Evolutionary conservation across 176 grass and related monocot genomes (phyloP).

Genomic region (Saccharum officinarum): DNA sequence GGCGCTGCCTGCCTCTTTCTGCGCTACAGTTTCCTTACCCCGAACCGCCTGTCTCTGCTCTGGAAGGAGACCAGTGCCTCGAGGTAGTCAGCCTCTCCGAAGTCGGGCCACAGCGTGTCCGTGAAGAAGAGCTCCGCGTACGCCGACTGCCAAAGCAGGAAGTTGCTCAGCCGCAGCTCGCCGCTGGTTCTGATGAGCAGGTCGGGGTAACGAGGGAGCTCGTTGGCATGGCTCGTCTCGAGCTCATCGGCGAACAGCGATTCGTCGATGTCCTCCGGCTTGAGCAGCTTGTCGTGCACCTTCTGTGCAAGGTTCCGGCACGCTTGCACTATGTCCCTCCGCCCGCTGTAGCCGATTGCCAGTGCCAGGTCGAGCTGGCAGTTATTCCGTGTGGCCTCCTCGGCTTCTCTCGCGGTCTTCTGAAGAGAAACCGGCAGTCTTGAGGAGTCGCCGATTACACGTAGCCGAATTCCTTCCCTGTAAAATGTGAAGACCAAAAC

Average conservation of each 20-base stretch:
- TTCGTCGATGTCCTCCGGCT: constrained; percentile 68
- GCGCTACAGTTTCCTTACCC: constrained; percentile 38
- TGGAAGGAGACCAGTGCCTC: constrained; percentile 60
- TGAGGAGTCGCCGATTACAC: constrained; percentile 59
- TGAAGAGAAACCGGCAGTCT: constrained; percentile 59
- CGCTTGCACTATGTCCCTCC: constrained; percentile 58
- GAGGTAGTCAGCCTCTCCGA: constrained; percentile 58
- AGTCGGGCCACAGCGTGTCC: constrained; percentile 66
- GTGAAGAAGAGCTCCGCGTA: constrained; percentile 86
- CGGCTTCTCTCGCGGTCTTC: constrained; percentile 40
- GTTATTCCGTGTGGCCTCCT: constrained; percentile 53
- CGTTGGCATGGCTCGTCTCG: constrained; percentile 37
- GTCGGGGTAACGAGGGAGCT: constrained; percentile 45
- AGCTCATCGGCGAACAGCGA: constrained; percentile 54
- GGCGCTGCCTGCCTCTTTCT: neutral
- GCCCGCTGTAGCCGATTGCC: constrained; percentile 70
- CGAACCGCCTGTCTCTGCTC: constrained; percentile 66
- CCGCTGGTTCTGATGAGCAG: constrained; percentile 82
- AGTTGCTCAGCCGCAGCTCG: constrained; percentile 82
- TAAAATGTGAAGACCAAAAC: neutral
- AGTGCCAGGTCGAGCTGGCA: constrained; percentile 45
- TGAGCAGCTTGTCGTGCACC: constrained; percentile 39
- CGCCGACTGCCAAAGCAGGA: constrained; percentile 84
- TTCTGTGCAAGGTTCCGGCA: constrained; percentile 55
- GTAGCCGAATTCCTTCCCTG: constrained; percentile 56